These are phyloP conservation scores for Ramaria rubella DNA, from an alignment of 768 basidiomycete species.

Conservation along the genomic window DNA sequence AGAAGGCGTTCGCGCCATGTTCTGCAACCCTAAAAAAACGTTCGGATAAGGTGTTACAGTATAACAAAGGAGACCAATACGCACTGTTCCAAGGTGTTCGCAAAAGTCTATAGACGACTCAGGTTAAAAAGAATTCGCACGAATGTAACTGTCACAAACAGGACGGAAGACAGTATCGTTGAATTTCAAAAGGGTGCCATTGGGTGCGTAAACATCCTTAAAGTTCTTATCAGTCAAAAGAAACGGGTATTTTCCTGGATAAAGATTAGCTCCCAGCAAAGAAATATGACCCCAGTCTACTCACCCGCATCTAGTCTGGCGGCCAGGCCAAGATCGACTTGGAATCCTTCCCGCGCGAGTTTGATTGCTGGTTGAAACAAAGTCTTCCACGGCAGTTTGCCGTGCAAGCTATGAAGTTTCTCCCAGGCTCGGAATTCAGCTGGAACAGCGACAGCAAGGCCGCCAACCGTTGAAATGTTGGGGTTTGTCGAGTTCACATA, in stretches of 20 bases:
- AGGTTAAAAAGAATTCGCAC: neutral
- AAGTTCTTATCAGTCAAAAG: constrained; percentile 17
- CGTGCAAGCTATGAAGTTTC: constrained; percentile 35
- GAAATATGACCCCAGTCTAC: neutral
- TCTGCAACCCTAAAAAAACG: too few species aligned
- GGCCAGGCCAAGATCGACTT: neutral
- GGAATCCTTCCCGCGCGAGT: constrained; percentile 25
- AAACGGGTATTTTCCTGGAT: neutral
- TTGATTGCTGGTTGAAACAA: constrained; percentile 38
- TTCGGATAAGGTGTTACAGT: too few species aligned
- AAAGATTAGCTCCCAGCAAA: neutral
- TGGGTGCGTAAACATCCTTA: constrained; percentile 24
- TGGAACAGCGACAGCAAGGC: constrained; percentile 42
- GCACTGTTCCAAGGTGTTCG: constrained; percentile 18
- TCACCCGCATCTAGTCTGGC: too few species aligned
- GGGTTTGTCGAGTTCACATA: constrained; percentile 24
- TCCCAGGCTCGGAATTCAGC: constrained; percentile 44
- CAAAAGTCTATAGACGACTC: constrained; percentile 17
- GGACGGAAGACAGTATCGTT: constrained; percentile 21
- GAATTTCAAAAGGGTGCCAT: constrained; percentile 17
- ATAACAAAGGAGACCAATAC: too few species aligned
- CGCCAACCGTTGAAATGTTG: constrained; percentile 38
- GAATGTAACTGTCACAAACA: neutral
- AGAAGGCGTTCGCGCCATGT: too few species aligned
- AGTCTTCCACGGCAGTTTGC: too few species aligned